phyloP scores from a whole-genome alignment of 768 basidiomycete genomes.

The Suillus brevipes region DNA sequence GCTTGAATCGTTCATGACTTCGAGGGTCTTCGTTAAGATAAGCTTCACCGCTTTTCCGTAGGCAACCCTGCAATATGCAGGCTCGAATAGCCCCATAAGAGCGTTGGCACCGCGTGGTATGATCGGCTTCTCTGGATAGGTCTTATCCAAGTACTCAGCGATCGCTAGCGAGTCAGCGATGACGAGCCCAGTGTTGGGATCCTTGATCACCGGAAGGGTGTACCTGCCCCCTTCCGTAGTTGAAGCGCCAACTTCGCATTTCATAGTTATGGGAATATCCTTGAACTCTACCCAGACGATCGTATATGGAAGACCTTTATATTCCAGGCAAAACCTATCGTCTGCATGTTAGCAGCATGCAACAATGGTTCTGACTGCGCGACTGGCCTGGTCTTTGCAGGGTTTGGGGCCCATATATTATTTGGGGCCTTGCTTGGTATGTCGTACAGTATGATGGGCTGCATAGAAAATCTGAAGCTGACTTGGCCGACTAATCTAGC shows the following conservation, averaged over 20 bases:
- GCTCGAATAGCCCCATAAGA: conserved; percentile 7
- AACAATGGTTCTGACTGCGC: not conserved
- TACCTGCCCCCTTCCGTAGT: conserved; percentile 3
- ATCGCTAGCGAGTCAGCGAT: conserved; percentile 10
- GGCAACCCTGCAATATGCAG: not conserved
- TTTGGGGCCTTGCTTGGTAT: conserved; percentile 31
- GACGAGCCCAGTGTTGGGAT: conserved; percentile 11
- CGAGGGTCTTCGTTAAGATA: conserved; percentile 5
- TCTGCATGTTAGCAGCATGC: not conserved
- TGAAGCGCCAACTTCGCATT: conserved; percentile 34
- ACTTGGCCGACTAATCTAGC: not conserved
- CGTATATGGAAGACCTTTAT: conserved; percentile 40
- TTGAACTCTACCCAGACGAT: conserved; percentile 54
- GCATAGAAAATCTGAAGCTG: not conserved
- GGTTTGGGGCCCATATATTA: conserved; percentile 33
- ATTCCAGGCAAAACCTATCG: conserved; percentile 31
- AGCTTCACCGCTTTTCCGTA: conserved; percentile 2
- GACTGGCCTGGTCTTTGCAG: conserved; percentile 35
- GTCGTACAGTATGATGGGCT: conserved; percentile 41
- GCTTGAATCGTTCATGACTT: not conserved
- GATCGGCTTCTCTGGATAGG: conserved; percentile 11
- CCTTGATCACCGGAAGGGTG: conserved; percentile 12
- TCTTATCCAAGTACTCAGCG: conserved; percentile 13
- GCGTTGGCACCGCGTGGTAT: not conserved
- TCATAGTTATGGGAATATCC: conserved; percentile 41